Evolutionary conservation across 371 early-diverging fungal genomes (phyloP), one percentile per base, ranked within the genome.

Genomic region (Lichtheimia ramosa): DNA sequence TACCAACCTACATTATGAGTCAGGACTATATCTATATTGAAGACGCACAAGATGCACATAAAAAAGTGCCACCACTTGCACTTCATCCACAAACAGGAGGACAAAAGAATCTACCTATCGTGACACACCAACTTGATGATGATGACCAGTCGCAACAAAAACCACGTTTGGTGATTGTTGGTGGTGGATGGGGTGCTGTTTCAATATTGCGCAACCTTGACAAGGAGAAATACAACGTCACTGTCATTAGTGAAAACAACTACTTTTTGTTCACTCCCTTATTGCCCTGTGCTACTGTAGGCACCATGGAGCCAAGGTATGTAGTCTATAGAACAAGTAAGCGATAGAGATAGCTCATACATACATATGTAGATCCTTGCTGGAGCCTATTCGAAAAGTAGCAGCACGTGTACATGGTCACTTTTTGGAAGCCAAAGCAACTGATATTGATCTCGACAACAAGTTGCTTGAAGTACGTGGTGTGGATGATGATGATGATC

Each of bases 231-330:
- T 95, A 91, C 65, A 87, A 94, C 62, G 91, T 94, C 14, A 81
- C 85, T 0, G 73, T 92, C 14, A 73, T 92, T 0, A 76, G 73
- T 43, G 71, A 75, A 23, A 79, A 85, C 64, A 94, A 96, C 73
- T 90, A 94, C 69, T 96, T 94, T 69, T 74, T 91, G 16, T 94
- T 96, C 56, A 95, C 94, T 39, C 92, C 89, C n/a, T 70, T 94
- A 56, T 71, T 94, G 40, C 90, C 93, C 20, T 85, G 86, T 62
- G 88, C 87, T 2, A 86, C 91, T 2, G 89, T 89, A 0, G 96
- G 96, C 0, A 94, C 58, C 12, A 48, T 49, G 15, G 96, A 95
- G 69, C 51, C 83, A 52, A 79, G 87, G 86, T 83, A 75, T 66
- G 59, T n/a, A n/a, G n/a, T n/a, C n/a, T n/a, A n/a, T n/a, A n/a